phyloP scores from a whole-genome alignment of 371 early-diverging fungal genomes.

The Apophysomyces trapeziformis region DNA sequence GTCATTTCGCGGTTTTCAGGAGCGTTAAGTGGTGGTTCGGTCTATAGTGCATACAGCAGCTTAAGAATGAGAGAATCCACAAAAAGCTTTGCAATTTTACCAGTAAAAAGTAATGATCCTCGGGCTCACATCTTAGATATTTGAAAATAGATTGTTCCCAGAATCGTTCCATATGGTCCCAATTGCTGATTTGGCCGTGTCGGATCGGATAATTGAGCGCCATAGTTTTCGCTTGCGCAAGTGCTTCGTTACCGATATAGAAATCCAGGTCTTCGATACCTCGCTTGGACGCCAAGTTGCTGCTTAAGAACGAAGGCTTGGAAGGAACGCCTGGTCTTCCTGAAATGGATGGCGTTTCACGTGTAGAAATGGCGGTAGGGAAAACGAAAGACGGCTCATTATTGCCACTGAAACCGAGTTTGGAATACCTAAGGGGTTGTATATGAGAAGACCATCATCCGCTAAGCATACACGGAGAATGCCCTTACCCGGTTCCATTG shows the following conservation, averaged over 20 bases:
- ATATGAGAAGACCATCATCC: conserved; percentile 4
- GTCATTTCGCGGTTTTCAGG: conserved; percentile 95
- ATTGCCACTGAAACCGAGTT: conserved; percentile 98
- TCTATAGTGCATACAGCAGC: conserved; percentile 42
- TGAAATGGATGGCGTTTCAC: conserved; percentile 58
- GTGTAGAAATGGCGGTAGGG: conserved; percentile 90
- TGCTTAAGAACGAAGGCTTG: conserved; percentile 64
- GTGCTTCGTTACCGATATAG: conserved; percentile 96
- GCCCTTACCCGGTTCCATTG: conserved; percentile 90
- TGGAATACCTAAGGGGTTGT: conserved; percentile 80
- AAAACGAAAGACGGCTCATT: conserved; percentile 95
- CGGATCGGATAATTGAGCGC: conserved; percentile 86
- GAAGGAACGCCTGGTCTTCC: conserved; percentile 62
- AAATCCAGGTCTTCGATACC: conserved; percentile 98
- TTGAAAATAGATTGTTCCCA: conserved; percentile 98
- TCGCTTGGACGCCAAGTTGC: conserved; percentile 91
- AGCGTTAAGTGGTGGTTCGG: conserved; percentile 91
- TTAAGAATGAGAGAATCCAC: background rate
- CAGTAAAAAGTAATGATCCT: conserved; percentile 94
- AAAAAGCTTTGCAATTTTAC: conserved; percentile 34
- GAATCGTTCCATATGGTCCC: conserved; percentile 95
- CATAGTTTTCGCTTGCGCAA: conserved; percentile 85
- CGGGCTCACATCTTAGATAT: conserved; percentile 96
- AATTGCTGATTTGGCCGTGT: conserved; percentile 91
- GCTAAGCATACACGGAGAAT: background rate